Evolutionary conservation across 345 rosid genomes (phyloP).

Genomic region (Clausena lansium): DNA sequence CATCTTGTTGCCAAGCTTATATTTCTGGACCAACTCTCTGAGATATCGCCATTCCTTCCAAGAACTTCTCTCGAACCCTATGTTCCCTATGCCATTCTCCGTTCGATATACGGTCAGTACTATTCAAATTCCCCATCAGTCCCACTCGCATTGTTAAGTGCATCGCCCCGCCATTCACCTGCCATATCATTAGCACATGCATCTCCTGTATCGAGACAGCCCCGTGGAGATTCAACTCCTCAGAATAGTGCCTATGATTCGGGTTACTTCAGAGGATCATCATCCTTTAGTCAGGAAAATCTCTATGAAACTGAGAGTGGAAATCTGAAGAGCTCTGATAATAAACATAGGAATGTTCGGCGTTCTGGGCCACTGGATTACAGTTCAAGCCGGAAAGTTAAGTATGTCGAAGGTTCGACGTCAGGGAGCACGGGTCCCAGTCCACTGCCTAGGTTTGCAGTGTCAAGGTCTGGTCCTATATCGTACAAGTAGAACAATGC

Average conservation of each 20-base stretch:
- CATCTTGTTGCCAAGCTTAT: slow-evolving; percentile 91
- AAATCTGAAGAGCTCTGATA: slow-evolving; percentile 40
- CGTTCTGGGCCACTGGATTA: slow-evolving; percentile 94
- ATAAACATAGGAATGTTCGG: slow-evolving; percentile 58
- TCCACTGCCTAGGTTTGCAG: slow-evolving; percentile 89
- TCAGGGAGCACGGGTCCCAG: slow-evolving; percentile 83
- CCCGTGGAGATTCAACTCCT: slow-evolving; percentile 75
- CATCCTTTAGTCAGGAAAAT: slow-evolving; percentile 71
- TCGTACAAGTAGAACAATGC: slow-evolving; percentile 57
- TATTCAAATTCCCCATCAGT: slow-evolving; percentile 68
- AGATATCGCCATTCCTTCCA: slow-evolving; percentile 88
- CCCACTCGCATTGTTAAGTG: slow-evolving; percentile 45
- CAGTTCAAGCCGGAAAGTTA: slow-evolving; percentile 73
- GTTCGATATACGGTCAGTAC: slow-evolving; percentile 88
- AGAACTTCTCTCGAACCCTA: slow-evolving; percentile 85
- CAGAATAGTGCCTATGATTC: slow-evolving; percentile 57
- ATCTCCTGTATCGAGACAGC: slow-evolving; percentile 65
- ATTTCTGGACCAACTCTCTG: slow-evolving; percentile 94
- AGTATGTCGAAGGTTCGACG: slow-evolving; percentile 59
- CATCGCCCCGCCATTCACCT: slow-evolving; percentile 79
- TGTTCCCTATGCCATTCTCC: slow-evolving; percentile 79
- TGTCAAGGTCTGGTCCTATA: slow-evolving; percentile 94
- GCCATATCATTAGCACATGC: slow-evolving; percentile 61
- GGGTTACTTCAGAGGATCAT: slow-evolving; percentile 73
- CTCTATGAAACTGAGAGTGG: slow-evolving; percentile 48